Evolutionary conservation across 2,329 filamentous ascomycete species (phyloP), one percentile per base, ranked within the genome.

Genomic region (Thielaviopsis musarum): DNA sequence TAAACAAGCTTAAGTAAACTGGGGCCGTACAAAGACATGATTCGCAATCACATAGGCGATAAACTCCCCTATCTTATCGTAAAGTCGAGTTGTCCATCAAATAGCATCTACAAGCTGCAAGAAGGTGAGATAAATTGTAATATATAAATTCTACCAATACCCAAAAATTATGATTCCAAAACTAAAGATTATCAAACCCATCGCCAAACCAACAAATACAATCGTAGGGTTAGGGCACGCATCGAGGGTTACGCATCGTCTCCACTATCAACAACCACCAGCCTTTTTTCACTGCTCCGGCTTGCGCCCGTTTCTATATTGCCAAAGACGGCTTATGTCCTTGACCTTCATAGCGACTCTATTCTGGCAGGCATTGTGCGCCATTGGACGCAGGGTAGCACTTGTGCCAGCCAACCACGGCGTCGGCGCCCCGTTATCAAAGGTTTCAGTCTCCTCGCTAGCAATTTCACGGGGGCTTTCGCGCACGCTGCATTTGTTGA

Each of bases 251-350:
- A 49, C n/a, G 4, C 13, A 49, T 4, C n/a, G 13, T n/a, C 17
- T 34, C n/a, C 13, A 54, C 52, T 21, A 17, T 54, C 24, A 54
- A 26, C 13, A 28, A 34, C 30, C 30, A 34, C 7, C 30, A 2
- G 30, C 10, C 77, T 34, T 34, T 34, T 34, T 34, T 34, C 30
- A 34, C 30, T 34, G 74, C 5, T 71, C 65, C 1, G 81, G 81
- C 49, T 74, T 77, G 60, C 67, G 70, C 1, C 82, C 82, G 65
- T 84, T 83, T 56, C 80, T 72, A 65, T 84, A 84, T 63, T 75
- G 71, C 81, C 82, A 84, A 28, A 85, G 67, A 53, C 82, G 74
- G 65, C 80, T 82, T 53, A 84, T 69, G 58, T 84, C 77, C 68
- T 77, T 82, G 5, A 84, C 80, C 65, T 72, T 77, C 51, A 80